Conservation (phyloP, 1,284 basidiomycete genomes). For the Inonotus obliquus region DNA sequence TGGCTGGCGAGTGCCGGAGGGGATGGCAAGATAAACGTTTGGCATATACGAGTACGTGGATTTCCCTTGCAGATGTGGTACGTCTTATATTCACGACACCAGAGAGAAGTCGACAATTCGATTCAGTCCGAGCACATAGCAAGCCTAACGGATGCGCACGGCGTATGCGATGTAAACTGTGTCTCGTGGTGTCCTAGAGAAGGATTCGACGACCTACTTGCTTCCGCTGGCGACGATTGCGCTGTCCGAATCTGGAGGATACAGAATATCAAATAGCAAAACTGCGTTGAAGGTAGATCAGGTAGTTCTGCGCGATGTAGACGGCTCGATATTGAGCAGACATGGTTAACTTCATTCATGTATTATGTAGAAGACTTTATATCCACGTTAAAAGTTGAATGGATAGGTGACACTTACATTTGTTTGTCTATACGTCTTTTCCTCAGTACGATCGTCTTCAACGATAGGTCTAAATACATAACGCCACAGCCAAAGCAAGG, state of each 20-base stretch:
- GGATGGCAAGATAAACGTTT: slow-evolving; percentile 74
- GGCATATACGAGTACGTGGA: slow-evolving; percentile 58
- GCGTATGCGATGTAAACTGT: slow-evolving; percentile 72
- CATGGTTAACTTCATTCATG: no score
- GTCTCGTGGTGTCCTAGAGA: slow-evolving; percentile 71
- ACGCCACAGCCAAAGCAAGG: no score
- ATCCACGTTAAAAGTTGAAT: no score
- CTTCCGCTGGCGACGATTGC: slow-evolving; percentile 80
- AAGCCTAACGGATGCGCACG: slow-evolving; percentile 57
- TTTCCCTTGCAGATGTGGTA: not conserved
- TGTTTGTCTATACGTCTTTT: no score
- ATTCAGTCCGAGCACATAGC: slow-evolving; percentile 45
- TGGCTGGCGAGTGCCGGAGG: slow-evolving; percentile 73
- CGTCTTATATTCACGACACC: not conserved
- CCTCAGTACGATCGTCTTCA: no score
- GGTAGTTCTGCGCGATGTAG: no score
- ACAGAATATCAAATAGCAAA: not conserved
- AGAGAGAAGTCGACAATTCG: slow-evolving; percentile 20
- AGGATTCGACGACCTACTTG: slow-evolving; percentile 60
- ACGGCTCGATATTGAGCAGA: no score
- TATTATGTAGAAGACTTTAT: no score
- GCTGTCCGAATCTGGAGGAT: slow-evolving; percentile 60
- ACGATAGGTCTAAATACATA: no score
- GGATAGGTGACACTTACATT: no score
- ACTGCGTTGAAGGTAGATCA: no score